phyloP scores from a whole-genome alignment of 2,329 filamentous ascomycete species.

The Albophoma yamanashiensis region DNA sequence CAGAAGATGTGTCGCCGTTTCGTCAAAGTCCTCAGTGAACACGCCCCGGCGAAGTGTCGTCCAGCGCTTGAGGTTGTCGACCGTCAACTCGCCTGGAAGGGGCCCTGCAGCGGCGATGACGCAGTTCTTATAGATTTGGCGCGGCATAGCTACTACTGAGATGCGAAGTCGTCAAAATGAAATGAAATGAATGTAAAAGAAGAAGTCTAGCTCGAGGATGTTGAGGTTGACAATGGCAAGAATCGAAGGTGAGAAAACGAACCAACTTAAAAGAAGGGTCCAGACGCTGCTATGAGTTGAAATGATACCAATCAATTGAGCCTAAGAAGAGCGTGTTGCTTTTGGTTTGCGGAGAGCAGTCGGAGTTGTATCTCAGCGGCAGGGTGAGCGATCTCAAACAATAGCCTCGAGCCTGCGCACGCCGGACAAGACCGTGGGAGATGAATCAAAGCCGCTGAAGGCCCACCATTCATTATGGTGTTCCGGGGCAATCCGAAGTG shows the following conservation, averaged over 20 bases:
- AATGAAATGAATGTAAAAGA: no score
- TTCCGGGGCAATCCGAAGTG: no score
- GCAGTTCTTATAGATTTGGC: slow-evolving; percentile 38
- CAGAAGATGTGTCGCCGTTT: slow-evolving; percentile 62
- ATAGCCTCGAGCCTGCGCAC: neutral
- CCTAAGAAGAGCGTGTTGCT: neutral
- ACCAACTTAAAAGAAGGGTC: neutral
- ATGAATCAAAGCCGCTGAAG: neutral
- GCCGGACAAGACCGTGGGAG: neutral
- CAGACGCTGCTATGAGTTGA: neutral
- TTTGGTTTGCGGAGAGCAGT: neutral
- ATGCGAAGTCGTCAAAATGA: neutral
- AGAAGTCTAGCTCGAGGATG: neutral
- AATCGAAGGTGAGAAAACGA: neutral
- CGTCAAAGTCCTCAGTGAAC: slow-evolving; percentile 39
- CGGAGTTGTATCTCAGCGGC: neutral
- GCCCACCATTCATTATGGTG: neutral
- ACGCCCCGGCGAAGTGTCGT: slow-evolving; percentile 49
- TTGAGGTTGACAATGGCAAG: neutral
- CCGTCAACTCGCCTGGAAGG: slow-evolving; percentile 36
- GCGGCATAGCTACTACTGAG: slow-evolving; percentile 13
- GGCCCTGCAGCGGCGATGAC: slow-evolving; percentile 48
- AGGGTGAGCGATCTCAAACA: neutral
- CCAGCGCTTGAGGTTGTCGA: slow-evolving; percentile 55
- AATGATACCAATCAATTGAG: neutral